These are phyloP conservation scores for Diaporthe citri DNA, from an alignment of 2,329 filamentous ascomycete species.

Conservation along the genomic window DNA sequence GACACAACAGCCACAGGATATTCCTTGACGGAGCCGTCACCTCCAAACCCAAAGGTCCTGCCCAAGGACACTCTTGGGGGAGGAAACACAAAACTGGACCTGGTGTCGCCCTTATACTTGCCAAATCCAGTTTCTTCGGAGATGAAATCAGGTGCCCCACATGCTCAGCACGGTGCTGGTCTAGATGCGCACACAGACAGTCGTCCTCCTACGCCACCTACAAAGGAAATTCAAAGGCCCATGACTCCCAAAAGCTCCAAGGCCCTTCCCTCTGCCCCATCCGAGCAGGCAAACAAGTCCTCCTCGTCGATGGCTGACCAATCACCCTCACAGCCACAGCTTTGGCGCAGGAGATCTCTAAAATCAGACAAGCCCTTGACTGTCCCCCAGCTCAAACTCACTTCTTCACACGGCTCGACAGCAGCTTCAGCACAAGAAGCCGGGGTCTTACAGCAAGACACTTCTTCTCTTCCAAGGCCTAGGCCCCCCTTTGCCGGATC, in stretches of 20 bases:
- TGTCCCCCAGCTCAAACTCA: constrained; percentile 62
- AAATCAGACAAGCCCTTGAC: constrained; percentile 62
- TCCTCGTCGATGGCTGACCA: constrained; percentile 43
- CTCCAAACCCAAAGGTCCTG: constrained; percentile 30
- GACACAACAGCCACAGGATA: constrained; percentile 36
- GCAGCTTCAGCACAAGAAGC: constrained; percentile 49
- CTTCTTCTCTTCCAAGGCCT: constrained; percentile 44
- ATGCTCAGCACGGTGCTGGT: constrained; percentile 24
- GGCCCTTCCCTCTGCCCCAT: constrained; percentile 17
- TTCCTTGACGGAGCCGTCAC: constrained; percentile 33
- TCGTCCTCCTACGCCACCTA: constrained; percentile 35
- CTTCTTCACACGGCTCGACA: constrained; percentile 64
- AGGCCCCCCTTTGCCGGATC: neutral
- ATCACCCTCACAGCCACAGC: constrained; percentile 49
- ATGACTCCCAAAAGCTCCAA: constrained; percentile 32
- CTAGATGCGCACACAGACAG: constrained; percentile 14
- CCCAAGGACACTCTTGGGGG: constrained; percentile 29
- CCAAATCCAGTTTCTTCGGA: constrained; percentile 37
- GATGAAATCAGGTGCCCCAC: constrained; percentile 23
- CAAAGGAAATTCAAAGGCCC: constrained; percentile 32
- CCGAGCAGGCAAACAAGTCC: constrained; percentile 47
- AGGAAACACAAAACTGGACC: constrained; percentile 14
- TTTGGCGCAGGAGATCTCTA: constrained; percentile 65
- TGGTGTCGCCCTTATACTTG: constrained; percentile 34
- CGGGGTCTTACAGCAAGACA: constrained; percentile 38